Conservation (phyloP, 2,329 filamentous ascomycete species). For the Aureobasidium pullulans region DNA sequence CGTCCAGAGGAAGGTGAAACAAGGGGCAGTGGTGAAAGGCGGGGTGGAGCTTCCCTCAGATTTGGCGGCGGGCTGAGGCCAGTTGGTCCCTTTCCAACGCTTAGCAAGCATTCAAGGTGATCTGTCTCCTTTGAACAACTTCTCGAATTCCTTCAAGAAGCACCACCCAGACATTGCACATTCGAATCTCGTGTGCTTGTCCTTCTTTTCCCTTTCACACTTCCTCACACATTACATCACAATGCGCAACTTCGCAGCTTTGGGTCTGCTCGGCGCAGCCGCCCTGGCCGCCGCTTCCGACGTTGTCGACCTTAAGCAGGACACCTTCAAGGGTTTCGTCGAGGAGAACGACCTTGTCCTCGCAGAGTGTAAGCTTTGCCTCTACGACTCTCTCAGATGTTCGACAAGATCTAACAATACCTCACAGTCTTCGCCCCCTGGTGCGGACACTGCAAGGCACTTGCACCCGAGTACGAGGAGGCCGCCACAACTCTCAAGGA, state of each 20-base stretch:
- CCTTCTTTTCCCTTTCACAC: neutral
- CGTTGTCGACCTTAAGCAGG: slow-evolving; percentile 75
- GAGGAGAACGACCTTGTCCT: slow-evolving; percentile 81
- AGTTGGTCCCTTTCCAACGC: slow-evolving; percentile 2
- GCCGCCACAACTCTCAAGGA: slow-evolving; percentile 78
- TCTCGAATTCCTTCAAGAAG: neutral
- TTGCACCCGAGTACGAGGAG: slow-evolving; percentile 86
- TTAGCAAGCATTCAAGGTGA: slow-evolving; percentile 3
- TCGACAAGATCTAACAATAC: neutral
- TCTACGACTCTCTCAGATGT: neutral
- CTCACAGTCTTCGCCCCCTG: slow-evolving; percentile 80
- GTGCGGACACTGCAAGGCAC: slow-evolving; percentile 98
- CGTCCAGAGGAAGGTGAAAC: neutral
- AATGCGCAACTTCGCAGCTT: slow-evolving; percentile 23
- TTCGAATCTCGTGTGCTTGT: neutral
- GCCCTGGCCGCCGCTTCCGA: slow-evolving; percentile 64
- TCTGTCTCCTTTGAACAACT: neutral
- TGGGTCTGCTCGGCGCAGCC: slow-evolving; percentile 44
- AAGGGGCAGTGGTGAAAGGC: neutral
- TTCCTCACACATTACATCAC: slow-evolving; percentile 8
- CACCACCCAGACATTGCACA: slow-evolving; percentile 1
- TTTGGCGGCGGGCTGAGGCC: neutral
- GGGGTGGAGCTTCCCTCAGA: neutral
- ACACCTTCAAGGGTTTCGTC: slow-evolving; percentile 81
- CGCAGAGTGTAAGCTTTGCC: slow-evolving; percentile 68